Conservation (phyloP, 2,329 filamentous ascomycete genomes). For the Arthroderma sp. region DNA sequence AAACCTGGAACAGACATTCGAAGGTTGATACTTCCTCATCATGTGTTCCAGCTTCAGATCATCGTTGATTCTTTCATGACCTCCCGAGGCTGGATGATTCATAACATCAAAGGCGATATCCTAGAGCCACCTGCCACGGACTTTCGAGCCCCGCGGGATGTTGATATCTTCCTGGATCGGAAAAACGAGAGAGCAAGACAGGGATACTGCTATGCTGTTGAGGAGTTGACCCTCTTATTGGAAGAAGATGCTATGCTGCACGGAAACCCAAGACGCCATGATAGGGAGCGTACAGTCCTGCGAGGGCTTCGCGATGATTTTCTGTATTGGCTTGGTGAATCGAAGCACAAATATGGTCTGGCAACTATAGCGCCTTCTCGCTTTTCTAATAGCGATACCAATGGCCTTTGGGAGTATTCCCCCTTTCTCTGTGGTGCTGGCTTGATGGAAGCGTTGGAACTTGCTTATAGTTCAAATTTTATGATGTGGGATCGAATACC, state of each 20-base stretch:
- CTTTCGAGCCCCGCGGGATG: constrained; percentile 29
- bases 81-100: constrained; percentile 33
- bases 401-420: constrained; percentile 39
- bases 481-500: constrained; percentile 21
- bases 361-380: constrained; percentile 28
- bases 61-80: constrained; percentile 37
- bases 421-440: constrained; percentile 29
- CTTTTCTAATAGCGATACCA: constrained; percentile 28
- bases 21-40: constrained; percentile 32
- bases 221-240: constrained; percentile 20
- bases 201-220: constrained; percentile 21
- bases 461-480: constrained; percentile 24
- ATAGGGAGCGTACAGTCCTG: constrained; percentile 11
- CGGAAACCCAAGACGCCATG: constrained; percentile 15
- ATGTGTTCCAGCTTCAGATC: constrained; percentile 39
- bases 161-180: constrained; percentile 33
- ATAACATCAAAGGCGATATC: constrained; percentile 22
- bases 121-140: constrained; percentile 20
- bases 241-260: no score
- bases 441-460: constrained; percentile 32
- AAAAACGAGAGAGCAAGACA: constrained; percentile 15
- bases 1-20: constrained; percentile 28
- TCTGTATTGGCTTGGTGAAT: constrained; percentile 26
- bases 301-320: constrained; percentile 20
- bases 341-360: constrained; percentile 24